Percentiles rank a stretch among this genome's conserved stretches.
phyloP scores from a whole-genome alignment of 2,329 filamentous ascomycete species.

The Pseudogymnoascus sp. region DNA sequence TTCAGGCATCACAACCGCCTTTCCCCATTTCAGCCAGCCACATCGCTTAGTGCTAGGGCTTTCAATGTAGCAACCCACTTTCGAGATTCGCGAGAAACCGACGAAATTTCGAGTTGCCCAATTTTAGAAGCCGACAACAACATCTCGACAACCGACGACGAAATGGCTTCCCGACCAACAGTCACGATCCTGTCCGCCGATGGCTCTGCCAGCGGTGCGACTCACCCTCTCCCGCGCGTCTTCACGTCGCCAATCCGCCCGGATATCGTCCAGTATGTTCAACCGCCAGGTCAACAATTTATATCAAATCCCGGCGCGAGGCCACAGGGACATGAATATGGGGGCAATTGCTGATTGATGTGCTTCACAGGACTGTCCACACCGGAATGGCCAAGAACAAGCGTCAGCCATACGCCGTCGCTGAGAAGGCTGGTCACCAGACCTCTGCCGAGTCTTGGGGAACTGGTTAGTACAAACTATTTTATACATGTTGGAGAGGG shows the following conservation, averaged over 20 bases:
- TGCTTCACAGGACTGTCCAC: slow-evolving; percentile 61
- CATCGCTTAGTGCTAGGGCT: slow-evolving; percentile 9
- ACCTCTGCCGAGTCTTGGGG: slow-evolving; percentile 99
- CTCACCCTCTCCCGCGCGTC: slow-evolving; percentile 89
- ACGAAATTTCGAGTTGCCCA: slow-evolving; percentile 9
- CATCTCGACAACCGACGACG: slow-evolving; percentile 22
- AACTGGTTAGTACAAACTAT: slow-evolving; percentile 68
- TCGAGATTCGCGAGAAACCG: slow-evolving; percentile 9
- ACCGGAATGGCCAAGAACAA: slow-evolving; percentile 99
- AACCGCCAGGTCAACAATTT: not conserved
- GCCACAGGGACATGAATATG: not conserved
- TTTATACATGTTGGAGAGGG: slow-evolving; percentile 19
- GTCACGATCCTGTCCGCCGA: slow-evolving; percentile 96
- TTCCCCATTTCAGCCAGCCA: not conserved
- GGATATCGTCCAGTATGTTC: slow-evolving; percentile 90
- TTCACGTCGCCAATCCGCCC: slow-evolving; percentile 96
- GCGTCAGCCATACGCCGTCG: slow-evolving; percentile 98
- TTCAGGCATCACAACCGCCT: not conserved
- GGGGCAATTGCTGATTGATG: slow-evolving; percentile 8
- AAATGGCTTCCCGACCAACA: slow-evolving; percentile 91
- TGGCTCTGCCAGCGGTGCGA: slow-evolving; percentile 83
- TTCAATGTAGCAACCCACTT: slow-evolving; percentile 9
- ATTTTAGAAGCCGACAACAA: slow-evolving; percentile 19
- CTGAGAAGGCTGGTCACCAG: slow-evolving; percentile 99
- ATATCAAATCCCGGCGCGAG: not conserved